These are phyloP conservation scores for Nitzschia inconspicua DNA, from an alignment of 108 stramenopile species.

Conservation along the genomic window DNA sequence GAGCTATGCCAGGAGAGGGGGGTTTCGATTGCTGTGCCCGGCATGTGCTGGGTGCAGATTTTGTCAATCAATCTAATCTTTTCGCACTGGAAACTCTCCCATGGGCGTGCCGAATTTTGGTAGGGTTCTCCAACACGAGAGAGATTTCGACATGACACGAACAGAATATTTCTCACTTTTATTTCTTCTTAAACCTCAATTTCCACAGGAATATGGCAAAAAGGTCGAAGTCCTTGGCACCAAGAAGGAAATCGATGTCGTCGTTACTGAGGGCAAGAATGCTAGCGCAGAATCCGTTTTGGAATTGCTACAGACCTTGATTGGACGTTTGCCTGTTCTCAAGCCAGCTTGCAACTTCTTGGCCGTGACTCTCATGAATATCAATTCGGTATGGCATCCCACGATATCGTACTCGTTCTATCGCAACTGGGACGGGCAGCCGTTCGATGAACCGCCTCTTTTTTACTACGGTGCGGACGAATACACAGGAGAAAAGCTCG, in stretches of 20 bases:
- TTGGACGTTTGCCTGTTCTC: conserved; percentile 30
- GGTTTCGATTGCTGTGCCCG: conserved; percentile 46
- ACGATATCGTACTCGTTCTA: conserved; percentile 52
- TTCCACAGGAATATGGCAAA: conserved; percentile 50
- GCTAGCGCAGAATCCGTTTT: not conserved
- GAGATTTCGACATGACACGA: too few relatives aligned
- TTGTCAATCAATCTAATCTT: conserved; percentile 32
- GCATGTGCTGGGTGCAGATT: conserved; percentile 40
- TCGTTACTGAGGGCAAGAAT: conserved; percentile 24
- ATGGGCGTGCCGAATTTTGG: conserved; percentile 49
- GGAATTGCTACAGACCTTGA: conserved; percentile 23
- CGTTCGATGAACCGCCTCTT: conserved; percentile 51
- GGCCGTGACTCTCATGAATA: conserved; percentile 56
- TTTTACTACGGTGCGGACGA: conserved; percentile 54
- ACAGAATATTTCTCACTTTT: too few relatives aligned
- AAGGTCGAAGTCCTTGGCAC: conserved; percentile 48
- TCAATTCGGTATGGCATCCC: conserved; percentile 60
- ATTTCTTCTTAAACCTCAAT: too few relatives aligned
- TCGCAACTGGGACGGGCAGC: conserved; percentile 37
- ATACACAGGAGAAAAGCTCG: conserved; percentile 50
- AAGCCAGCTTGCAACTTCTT: conserved; percentile 50
- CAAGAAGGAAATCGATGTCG: conserved; percentile 52
- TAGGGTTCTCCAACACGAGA: too few relatives aligned
- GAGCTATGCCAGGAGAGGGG: conserved; percentile 55
- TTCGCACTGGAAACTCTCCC: conserved; percentile 58